Conservation (phyloP, 2,329 filamentous ascomycete species). For the Atkinsonella texensis region DNA sequence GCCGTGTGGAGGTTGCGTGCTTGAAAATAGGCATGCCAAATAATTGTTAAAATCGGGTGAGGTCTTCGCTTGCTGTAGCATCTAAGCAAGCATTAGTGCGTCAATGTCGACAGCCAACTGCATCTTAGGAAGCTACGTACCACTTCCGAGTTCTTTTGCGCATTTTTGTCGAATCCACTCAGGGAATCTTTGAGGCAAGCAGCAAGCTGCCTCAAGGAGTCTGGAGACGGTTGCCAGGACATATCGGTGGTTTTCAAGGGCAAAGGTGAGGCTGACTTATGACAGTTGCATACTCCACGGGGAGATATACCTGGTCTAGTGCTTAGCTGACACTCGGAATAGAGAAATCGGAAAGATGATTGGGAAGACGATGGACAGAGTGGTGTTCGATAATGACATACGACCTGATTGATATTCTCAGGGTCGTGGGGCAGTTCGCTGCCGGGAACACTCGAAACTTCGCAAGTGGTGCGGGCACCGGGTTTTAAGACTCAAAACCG, state of each 20-base stretch:
- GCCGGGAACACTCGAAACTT: not conserved
- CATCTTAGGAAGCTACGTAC: slow-evolving; percentile 37
- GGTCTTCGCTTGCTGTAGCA: slow-evolving; percentile 79
- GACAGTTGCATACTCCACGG: not conserved
- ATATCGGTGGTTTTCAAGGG: slow-evolving; percentile 34
- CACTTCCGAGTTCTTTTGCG: slow-evolving; percentile 80
- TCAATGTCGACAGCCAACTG: not conserved
- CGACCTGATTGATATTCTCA: not conserved
- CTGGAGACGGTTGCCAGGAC: slow-evolving; percentile 85
- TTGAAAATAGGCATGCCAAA: slow-evolving; percentile 80
- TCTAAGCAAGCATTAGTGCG: slow-evolving; percentile 39
- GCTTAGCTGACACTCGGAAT: not conserved
- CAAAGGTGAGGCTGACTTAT: not conserved
- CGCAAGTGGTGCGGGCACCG: not conserved
- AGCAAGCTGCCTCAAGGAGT: slow-evolving; percentile 80
- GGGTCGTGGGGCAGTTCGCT: slow-evolving; percentile 1
- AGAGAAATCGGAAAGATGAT: not conserved
- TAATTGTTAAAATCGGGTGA: slow-evolving; percentile 97
- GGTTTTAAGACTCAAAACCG: not conserved
- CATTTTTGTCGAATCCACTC: slow-evolving; percentile 65
- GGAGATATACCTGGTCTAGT: no score
- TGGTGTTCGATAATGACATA: slow-evolving; percentile 1
- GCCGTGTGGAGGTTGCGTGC: slow-evolving; percentile 46
- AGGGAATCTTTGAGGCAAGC: slow-evolving; percentile 85
- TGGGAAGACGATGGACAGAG: not conserved